phyloP scores from a whole-genome alignment of 108 stramenopile genomes.

The Poteriospumella lacustris region DNA sequence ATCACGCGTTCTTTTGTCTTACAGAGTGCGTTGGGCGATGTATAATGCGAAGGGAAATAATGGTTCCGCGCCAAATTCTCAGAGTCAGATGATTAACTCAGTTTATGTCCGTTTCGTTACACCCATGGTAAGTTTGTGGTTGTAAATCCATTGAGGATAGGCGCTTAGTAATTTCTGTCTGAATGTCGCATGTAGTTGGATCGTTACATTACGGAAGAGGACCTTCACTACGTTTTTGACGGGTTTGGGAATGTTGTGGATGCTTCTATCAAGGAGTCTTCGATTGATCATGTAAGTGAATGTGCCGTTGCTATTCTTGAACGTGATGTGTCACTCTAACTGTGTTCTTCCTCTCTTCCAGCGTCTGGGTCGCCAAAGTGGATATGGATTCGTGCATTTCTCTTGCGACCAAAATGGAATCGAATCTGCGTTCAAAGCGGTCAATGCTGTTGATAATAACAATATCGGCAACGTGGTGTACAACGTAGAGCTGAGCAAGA shows the following conservation, averaged over 20 bases:
- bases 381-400: slow-evolving; percentile 13
- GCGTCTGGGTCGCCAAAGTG: neutral
- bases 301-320: neutral
- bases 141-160: neutral
- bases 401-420: neutral
- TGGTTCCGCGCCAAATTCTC: neutral
- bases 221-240: neutral
- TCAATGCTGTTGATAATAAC: neutral
- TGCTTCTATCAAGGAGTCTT: slow-evolving; percentile 17
- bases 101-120: slow-evolving; percentile 22
- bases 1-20: neutral
- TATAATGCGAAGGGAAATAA: too few relatives aligned
- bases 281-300: neutral
- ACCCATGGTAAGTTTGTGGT: neutral
- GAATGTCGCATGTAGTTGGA: neutral
- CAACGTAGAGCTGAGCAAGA: neutral
- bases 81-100: neutral
- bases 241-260: neutral
- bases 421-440: neutral
- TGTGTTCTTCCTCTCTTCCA: neutral
- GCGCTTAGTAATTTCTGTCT: neutral
- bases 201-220: neutral
- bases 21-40: neutral
- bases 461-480: neutral
- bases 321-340: neutral